These are phyloP conservation scores for Vicia villosa DNA, from an alignment of 306 rosid genomes.

Conservation along the genomic window DNA sequence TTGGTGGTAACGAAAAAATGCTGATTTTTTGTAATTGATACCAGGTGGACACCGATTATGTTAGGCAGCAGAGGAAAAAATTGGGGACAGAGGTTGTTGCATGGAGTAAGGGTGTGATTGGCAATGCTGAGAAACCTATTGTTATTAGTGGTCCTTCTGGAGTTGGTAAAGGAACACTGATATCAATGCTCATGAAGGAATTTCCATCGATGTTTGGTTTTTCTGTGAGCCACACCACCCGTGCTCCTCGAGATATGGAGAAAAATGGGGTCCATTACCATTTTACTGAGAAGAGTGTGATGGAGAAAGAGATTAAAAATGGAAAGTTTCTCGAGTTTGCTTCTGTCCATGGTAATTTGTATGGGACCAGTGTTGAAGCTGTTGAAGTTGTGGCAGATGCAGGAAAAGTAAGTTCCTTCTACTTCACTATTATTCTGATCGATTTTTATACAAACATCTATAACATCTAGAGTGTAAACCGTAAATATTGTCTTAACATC, in stretches of 20 bases:
- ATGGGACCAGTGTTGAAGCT: constrained; percentile 96
- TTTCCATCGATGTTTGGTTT: constrained; percentile 92
- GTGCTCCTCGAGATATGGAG: constrained; percentile 79
- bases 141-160: constrained; percentile 99
- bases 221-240: constrained; percentile 98
- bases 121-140: constrained; percentile 74
- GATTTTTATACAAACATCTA: background rate
- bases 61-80: constrained; percentile 63
- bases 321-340: constrained; percentile 98
- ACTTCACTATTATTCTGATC: background rate
- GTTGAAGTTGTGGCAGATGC: constrained; percentile 87
- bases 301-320: constrained; percentile 79
- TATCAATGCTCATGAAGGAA: constrained; percentile 92
- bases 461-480: background rate
- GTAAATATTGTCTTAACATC: background rate
- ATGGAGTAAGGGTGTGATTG: constrained; percentile 90
- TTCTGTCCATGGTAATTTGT: constrained; percentile 90
- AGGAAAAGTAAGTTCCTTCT: constrained; percentile 55
- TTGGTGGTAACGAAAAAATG: no score
- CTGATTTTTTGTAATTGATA: background rate
- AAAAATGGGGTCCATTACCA: constrained; percentile 94
- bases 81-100: constrained; percentile 86
- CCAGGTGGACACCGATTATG: constrained; percentile 84
- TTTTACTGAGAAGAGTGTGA: constrained; percentile 70
- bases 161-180: constrained; percentile 94